Conservation (phyloP, 345 rosid species). For the Psidium guajava region DNA sequence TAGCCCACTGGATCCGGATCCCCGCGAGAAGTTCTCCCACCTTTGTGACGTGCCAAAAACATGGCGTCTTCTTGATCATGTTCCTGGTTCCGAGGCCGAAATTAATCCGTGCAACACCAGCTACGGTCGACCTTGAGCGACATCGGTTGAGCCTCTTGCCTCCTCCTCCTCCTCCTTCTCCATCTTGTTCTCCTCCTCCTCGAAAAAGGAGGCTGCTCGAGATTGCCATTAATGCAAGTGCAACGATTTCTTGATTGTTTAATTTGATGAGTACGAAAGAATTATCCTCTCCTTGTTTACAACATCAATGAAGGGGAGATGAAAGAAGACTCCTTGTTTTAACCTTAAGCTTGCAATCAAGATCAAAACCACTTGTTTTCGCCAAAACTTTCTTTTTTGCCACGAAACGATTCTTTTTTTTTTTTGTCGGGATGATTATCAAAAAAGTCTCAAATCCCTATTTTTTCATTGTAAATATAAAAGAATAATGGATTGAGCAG, state of each 20-base stretch:
- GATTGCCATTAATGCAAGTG: background rate
- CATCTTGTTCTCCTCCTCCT: background rate
- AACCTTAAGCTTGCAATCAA: no score
- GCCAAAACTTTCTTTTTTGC: no score
- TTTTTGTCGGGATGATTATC: no score
- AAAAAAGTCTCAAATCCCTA: no score
- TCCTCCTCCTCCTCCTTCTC: background rate
- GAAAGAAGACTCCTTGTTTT: no score
- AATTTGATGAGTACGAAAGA: no score
- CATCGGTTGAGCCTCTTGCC: background rate
- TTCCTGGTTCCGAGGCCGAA: background rate
- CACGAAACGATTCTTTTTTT: no score
- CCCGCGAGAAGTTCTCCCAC: background rate
- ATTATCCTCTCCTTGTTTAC: no score
- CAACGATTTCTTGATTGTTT: background rate
- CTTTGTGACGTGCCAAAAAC: background rate
- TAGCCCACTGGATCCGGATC: background rate
- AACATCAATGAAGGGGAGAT: no score
- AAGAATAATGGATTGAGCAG: background rate
- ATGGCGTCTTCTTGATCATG: background rate
- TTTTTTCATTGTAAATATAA: no score
- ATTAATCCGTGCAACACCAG: background rate
- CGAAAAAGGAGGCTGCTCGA: background rate
- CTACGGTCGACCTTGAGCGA: background rate
- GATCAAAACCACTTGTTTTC: no score